Evolutionary conservation across 768 basidiomycete genomes (phyloP), one percentile per base, ranked within the genome.

Genomic region (Kwoniella europaea): DNA sequence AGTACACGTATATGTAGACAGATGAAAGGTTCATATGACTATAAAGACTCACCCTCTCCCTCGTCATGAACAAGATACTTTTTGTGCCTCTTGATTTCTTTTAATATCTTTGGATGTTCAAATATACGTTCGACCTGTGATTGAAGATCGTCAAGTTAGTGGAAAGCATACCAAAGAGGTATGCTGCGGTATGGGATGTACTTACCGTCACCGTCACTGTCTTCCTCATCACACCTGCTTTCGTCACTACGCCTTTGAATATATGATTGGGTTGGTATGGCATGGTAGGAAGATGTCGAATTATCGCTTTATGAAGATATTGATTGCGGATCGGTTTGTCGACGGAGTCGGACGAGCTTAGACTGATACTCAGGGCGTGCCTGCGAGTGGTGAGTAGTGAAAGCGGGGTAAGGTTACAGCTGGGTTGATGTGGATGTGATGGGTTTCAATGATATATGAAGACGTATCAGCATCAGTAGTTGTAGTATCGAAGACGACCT

Each of bases 131-230:
- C 68, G 24, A 80, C 76, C 78, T 79, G 50, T 27, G 55, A 18
- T 24, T 35, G 7, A 4, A 4, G 4, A 4, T 35, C 3, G 35
- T 35, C 35, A 35, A 35, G 7, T 50, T 50, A 50, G 46, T 50
- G 12, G 10, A 50, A 27, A 27, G 22, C 52, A 6, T 53, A 16
- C 52, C 22, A 6, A 22, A 53, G 52, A 22, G 16, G 18, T 22
- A 22, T 53, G 22, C 12, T 53, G 6, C 22, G 24, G 56, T 20
- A 18, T 52, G 15, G 9, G 16, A 15, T 20, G 15, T 22, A 74
- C 80, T 53, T 61, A 81, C 80, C 5, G 77, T 80, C 13, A 82
- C 82, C 4, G 82, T 81, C n/a, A 77, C 74, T 27, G 82, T 82
- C 68, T 81, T 82, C 44, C 69, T 69, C 82, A 82, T 82, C 16